These are phyloP conservation scores for Vigna radiata DNA, from an alignment of 306 rosid species.

Conservation along the genomic window DNA sequence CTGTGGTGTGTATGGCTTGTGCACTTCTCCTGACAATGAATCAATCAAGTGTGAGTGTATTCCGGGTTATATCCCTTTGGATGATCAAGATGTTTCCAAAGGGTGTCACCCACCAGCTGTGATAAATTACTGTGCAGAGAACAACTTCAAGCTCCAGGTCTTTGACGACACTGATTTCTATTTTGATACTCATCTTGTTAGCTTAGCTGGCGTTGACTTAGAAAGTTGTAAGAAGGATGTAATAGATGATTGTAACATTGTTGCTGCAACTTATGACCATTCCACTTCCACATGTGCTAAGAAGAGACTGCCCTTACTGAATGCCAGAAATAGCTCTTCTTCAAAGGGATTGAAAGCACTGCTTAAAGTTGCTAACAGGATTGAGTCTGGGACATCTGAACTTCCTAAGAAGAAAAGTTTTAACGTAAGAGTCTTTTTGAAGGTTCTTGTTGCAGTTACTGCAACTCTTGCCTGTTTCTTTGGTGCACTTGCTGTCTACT, in stretches of 20 bases:
- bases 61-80: slow-evolving; percentile 37
- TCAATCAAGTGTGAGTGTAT: slow-evolving; percentile 39
- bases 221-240: slow-evolving; percentile 41
- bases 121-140: slow-evolving; percentile 34
- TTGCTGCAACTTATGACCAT: slow-evolving; percentile 44
- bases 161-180: slow-evolving; percentile 48
- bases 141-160: slow-evolving; percentile 34
- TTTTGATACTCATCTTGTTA: slow-evolving; percentile 1
- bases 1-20: slow-evolving; percentile 45
- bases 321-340: slow-evolving; percentile 49
- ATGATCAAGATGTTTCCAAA: slow-evolving; percentile 22
- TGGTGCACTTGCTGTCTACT: slow-evolving; percentile 43
- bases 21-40: slow-evolving; percentile 49
- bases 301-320: slow-evolving; percentile 50
- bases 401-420: slow-evolving; percentile 23
- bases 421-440: slow-evolving; percentile 26
- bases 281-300: slow-evolving; percentile 36
- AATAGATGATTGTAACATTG: slow-evolving; percentile 43
- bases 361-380: slow-evolving; percentile 20
- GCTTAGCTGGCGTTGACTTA: not conserved
- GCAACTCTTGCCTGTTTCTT: slow-evolving; percentile 44
- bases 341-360: slow-evolving; percentile 44
- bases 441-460: slow-evolving; percentile 38
- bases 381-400: not conserved
- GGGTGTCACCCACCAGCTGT: slow-evolving; percentile 42